Evolutionary conservation across 768 basidiomycete genomes (phyloP).

Genomic region (Coprinopsis cinerea): DNA sequence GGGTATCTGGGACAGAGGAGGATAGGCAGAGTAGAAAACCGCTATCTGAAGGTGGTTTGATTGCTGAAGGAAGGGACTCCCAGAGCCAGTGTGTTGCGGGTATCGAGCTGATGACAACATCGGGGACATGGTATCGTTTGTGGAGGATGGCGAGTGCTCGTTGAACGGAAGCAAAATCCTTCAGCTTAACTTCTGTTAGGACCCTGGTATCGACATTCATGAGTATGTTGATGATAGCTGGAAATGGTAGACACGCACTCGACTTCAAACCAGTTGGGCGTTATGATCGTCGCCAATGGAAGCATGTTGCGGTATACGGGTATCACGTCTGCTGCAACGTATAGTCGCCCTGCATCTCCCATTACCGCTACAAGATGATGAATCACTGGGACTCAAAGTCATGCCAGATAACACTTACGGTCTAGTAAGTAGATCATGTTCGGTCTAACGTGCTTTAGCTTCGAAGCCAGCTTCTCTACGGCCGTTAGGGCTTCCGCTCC

Average conservation of each 20-base stretch:
- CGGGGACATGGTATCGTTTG: slow-evolving; percentile 63
- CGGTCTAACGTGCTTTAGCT: slow-evolving; percentile 52
- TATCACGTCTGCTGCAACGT: slow-evolving; percentile 82
- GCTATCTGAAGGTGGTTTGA: slow-evolving; percentile 31
- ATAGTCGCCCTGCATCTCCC: slow-evolving; percentile 86
- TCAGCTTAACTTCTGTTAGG: slow-evolving; percentile 67
- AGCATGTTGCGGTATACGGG: slow-evolving; percentile 81
- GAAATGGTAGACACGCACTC: slow-evolving; percentile 52
- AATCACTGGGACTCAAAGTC: not conserved
- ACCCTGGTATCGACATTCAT: slow-evolving; percentile 39
- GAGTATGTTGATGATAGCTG: slow-evolving; percentile 21
- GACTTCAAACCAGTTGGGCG: slow-evolving; percentile 97
- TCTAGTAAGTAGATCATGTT: slow-evolving; percentile 83
- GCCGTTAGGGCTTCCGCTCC: slow-evolving; percentile 70
- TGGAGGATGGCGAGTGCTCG: slow-evolving; percentile 72
- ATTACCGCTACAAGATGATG: slow-evolving; percentile 64
- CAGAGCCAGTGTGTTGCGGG: slow-evolving; percentile 62
- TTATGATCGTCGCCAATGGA: slow-evolving; percentile 84
- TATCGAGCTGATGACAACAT: slow-evolving; percentile 91
- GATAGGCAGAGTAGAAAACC: slow-evolving; percentile 57
- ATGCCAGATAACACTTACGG: slow-evolving; percentile 47
- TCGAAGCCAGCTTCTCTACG: slow-evolving; percentile 56
- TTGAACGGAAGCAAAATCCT: slow-evolving; percentile 59
- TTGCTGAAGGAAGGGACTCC: slow-evolving; percentile 39
- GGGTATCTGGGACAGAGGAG: slow-evolving; percentile 13